Evolutionary conservation across 768 basidiomycete genomes (phyloP).

Genomic region (Phlegmacium glaucopus): DNA sequence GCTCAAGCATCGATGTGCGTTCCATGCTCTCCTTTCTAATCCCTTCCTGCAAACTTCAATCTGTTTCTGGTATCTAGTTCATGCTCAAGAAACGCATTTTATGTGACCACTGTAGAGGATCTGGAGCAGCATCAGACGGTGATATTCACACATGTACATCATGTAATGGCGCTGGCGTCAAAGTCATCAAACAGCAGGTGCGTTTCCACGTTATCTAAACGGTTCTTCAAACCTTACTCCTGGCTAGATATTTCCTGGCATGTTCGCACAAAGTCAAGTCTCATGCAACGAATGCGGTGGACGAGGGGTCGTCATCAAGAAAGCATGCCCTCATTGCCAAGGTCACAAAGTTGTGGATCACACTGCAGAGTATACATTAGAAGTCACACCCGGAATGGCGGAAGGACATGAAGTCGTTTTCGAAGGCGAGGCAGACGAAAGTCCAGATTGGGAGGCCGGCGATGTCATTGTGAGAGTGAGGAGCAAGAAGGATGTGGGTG

Average conservation of each 20-base stretch:
- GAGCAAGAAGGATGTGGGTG: conserved; percentile 72
- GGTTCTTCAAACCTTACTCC: neutral
- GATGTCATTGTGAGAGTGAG: conserved; percentile 86
- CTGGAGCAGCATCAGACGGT: conserved; percentile 85
- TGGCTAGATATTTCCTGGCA: conserved; percentile 82
- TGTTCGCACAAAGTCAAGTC: conserved; percentile 87
- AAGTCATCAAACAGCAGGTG: conserved; percentile 80
- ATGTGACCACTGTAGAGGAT: conserved; percentile 95
- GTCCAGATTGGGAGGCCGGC: conserved; percentile 93
- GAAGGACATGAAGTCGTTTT: conserved; percentile 93
- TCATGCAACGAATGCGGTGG: conserved; percentile 85
- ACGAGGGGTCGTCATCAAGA: conserved; percentile 74
- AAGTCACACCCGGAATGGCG: conserved; percentile 83
- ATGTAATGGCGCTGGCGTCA: conserved; percentile 84
- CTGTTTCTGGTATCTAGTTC: conserved; percentile 52
- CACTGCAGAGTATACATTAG: conserved; percentile 78
- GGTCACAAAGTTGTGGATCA: conserved; percentile 83
- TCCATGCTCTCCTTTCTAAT: neutral
- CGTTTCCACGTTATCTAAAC: neutral
- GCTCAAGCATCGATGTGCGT: conserved; percentile 77
- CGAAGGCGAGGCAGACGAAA: conserved; percentile 96
- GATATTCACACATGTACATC: conserved; percentile 86
- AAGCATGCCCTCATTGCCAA: conserved; percentile 76
- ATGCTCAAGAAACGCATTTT: conserved; percentile 88
- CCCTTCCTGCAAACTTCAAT: neutral